A percentile compares a stretch with the other conserved stretches of the same genome.
These are phyloP conservation scores for Dactylellina parvicollis DNA, from an alignment of 2,329 filamentous ascomycete genomes.

Conservation along the genomic window DNA sequence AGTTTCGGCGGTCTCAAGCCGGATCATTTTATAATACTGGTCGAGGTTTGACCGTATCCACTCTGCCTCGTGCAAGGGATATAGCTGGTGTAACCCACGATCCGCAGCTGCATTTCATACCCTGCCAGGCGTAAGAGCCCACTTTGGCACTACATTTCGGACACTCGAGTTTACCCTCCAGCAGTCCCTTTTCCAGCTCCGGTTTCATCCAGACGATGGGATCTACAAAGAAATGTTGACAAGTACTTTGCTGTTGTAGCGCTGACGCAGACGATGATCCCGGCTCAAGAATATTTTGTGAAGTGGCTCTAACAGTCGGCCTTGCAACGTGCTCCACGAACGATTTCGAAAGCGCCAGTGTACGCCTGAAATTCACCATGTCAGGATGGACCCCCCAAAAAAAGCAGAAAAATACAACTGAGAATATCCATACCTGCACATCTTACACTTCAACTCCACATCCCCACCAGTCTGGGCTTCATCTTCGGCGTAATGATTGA, in stretches of 20 bases:
- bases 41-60: constrained; percentile 72
- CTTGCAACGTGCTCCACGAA: constrained; percentile 64
- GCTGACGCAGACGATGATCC: background rate
- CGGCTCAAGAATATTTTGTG: constrained; percentile 26
- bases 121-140: constrained; percentile 95
- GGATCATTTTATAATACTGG: constrained; percentile 31
- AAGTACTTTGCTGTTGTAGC: constrained; percentile 63
- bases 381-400: background rate
- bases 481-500: constrained; percentile 83
- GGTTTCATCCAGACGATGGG: constrained; percentile 94
- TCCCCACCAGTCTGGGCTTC: constrained; percentile 62
- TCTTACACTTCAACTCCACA: constrained; percentile 81
- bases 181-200: constrained; percentile 79
- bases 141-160: constrained; percentile 86
- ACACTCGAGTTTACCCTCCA: constrained; percentile 86
- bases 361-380: constrained; percentile 59
- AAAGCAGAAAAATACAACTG: constrained; percentile 18
- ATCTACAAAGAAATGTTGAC: constrained; percentile 89
- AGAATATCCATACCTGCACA: constrained; percentile 78
- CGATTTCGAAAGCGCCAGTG: constrained; percentile 59
- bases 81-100: constrained; percentile 93
- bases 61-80: constrained; percentile 80
- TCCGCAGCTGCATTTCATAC: constrained; percentile 88
- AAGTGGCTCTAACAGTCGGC: constrained; percentile 29
- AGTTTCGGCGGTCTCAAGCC: no score